A percentile compares a stretch with the other conserved stretches of the same genome.
These are phyloP conservation scores for Talaromyces marneffei DNA, from an alignment of 2,329 filamentous ascomycete genomes.

Conservation along the genomic window DNA sequence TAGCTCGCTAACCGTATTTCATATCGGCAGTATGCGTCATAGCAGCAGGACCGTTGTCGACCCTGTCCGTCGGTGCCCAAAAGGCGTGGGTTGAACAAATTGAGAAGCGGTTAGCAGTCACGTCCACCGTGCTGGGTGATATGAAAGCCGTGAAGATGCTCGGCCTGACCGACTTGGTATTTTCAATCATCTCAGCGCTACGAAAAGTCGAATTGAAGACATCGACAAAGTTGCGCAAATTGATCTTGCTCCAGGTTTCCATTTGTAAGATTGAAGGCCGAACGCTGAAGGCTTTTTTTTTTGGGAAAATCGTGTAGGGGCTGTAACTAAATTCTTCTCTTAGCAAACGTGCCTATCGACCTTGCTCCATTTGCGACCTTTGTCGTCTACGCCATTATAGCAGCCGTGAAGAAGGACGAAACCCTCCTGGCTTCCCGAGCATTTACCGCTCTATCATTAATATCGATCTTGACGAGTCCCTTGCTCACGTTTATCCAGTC, in stretches of 20 bases:
- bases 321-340: not conserved
- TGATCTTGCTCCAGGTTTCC: slow-evolving; percentile 36
- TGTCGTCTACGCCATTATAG: slow-evolving; percentile 19
- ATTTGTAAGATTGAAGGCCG: slow-evolving; percentile 31
- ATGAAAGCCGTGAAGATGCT: slow-evolving; percentile 49
- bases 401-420: slow-evolving; percentile 9
- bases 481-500: slow-evolving; percentile 20
- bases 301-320: no score
- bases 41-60: no score
- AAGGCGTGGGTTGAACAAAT: slow-evolving; percentile 6
- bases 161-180: slow-evolving; percentile 40
- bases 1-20: not conserved
- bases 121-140: slow-evolving; percentile 27
- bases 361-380: slow-evolving; percentile 33
- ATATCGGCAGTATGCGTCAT: no score
- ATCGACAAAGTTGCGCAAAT: slow-evolving; percentile 36
- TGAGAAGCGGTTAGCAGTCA: not conserved
- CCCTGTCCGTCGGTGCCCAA: no score
- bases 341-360: slow-evolving; percentile 35
- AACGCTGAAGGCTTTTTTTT: no score
- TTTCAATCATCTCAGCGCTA: slow-evolving; percentile 33
- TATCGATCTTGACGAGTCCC: slow-evolving; percentile 21
- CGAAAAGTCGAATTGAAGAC: slow-evolving; percentile 37
- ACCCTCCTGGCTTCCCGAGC: slow-evolving; percentile 18
- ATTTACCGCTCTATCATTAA: slow-evolving; percentile 25